phyloP scores from a whole-genome alignment of 2,329 filamentous ascomycete genomes.

The Bretziella fagacearum region DNA sequence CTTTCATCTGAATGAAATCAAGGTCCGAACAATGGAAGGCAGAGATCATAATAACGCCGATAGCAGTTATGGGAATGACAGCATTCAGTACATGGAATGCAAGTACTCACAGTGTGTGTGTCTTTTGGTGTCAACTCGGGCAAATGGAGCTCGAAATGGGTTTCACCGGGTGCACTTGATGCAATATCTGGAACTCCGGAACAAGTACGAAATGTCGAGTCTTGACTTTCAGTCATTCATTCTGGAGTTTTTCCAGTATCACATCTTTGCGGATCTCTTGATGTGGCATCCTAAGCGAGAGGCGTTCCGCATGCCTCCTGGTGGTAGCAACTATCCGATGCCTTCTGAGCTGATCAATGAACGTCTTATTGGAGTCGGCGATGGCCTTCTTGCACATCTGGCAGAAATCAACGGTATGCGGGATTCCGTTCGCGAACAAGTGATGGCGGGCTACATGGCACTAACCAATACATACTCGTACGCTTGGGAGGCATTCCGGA shows the following conservation, averaged over 20 bases:
- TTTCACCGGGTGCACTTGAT: conserved; percentile 67
- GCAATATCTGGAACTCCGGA: conserved; percentile 57
- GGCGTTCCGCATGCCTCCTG: conserved; percentile 25
- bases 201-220: conserved; percentile 42
- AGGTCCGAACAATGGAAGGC: background rate
- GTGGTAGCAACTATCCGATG: conserved; percentile 27
- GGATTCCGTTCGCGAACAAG: conserved; percentile 53
- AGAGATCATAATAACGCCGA: background rate
- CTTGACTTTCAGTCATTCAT: conserved; percentile 46
- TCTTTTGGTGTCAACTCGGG: conserved; percentile 39
- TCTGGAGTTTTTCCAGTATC: conserved; percentile 74
- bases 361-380: conserved; percentile 61
- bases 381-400: conserved; percentile 65
- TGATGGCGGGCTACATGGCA: conserved; percentile 21
- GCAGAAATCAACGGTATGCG: conserved; percentile 63
- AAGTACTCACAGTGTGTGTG: conserved; percentile 43
- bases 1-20: background rate
- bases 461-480: background rate
- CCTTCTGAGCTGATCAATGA: conserved; percentile 25
- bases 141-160: conserved; percentile 40
- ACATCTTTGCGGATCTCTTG: conserved; percentile 49
- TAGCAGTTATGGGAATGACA: background rate
- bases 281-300: conserved; percentile 31
- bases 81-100: background rate
- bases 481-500: conserved; percentile 21